These are phyloP conservation scores for Globisporangium iwayamae DNA, from an alignment of 352 stramenopile genomes.

Conservation along the genomic window DNA sequence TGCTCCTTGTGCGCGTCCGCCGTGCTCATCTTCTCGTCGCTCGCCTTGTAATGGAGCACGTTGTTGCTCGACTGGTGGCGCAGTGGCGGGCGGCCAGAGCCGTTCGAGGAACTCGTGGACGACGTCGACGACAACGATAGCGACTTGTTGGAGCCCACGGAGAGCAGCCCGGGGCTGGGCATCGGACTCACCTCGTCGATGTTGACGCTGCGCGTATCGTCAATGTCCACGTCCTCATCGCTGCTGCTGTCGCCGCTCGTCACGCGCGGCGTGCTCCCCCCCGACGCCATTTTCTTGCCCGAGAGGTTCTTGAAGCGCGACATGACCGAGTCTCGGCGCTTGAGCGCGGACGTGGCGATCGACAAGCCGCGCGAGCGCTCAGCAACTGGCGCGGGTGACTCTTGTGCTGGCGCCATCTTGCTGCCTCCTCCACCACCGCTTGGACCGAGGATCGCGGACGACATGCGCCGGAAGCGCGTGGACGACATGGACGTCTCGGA, in stretches of 20 bases:
- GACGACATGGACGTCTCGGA: slow-evolving; percentile 17
- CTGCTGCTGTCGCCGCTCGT: not conserved
- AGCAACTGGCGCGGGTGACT: not conserved
- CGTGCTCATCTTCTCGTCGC: slow-evolving; percentile 32
- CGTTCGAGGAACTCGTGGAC: slow-evolving; percentile 13
- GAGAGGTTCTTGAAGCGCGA: slow-evolving; percentile 15
- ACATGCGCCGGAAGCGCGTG: slow-evolving; percentile 21
- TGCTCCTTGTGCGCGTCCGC: slow-evolving; percentile 38
- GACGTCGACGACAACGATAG: slow-evolving; percentile 1
- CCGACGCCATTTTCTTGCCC: slow-evolving; percentile 6
- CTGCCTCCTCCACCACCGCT: slow-evolving; percentile 2
- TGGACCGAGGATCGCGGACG: slow-evolving; percentile 13
- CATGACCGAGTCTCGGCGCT: slow-evolving; percentile 17
- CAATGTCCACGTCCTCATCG: slow-evolving; percentile 2
- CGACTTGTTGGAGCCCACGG: slow-evolving; percentile 8
- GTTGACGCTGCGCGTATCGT: slow-evolving; percentile 12
- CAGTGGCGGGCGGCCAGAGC: slow-evolving; percentile 17
- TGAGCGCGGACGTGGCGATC: slow-evolving; percentile 20
- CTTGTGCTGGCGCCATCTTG: slow-evolving; percentile 17
- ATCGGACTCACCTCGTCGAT: slow-evolving; percentile 16
- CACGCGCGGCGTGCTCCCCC: not conserved
- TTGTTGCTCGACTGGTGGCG: slow-evolving; percentile 34
- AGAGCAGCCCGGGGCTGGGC: not conserved
- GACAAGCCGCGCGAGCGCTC: slow-evolving; percentile 26
- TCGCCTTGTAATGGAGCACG: slow-evolving; percentile 33